A percentile compares a stretch with the other conserved stretches of the same genome.
Evolutionary conservation across 306 rosid species (phyloP).

Genomic region (Aeschynomene evenia): DNA sequence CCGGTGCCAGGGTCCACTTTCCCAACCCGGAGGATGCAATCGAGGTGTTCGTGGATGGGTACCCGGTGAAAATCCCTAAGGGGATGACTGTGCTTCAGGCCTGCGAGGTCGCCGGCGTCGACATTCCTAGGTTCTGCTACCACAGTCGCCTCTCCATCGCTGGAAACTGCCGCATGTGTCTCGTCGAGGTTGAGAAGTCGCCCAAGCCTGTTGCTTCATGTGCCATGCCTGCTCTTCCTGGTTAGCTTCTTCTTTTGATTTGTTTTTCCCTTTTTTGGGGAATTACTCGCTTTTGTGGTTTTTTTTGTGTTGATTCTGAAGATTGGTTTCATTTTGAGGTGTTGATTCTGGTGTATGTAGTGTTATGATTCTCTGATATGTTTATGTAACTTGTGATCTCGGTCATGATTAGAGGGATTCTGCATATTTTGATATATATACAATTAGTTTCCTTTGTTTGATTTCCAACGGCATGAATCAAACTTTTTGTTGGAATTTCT

Average conservation of each 20-base stretch:
- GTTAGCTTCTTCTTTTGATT: slow-evolving; percentile 28
- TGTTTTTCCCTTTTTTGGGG: background rate
- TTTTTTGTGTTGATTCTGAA: background rate
- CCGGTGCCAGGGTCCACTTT: slow-evolving; percentile 78
- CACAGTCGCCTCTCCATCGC: slow-evolving; percentile 92
- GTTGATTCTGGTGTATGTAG: background rate
- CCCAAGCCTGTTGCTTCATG: slow-evolving; percentile 99
- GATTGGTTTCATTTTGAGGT: background rate
- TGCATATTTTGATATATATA: background rate
- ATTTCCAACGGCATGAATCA: background rate
- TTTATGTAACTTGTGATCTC: background rate
- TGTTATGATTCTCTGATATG: background rate
- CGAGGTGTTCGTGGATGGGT: slow-evolving; percentile 92
- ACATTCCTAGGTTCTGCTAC: slow-evolving; percentile 90
- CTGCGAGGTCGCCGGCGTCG: slow-evolving; percentile 94
- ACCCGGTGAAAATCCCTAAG: slow-evolving; percentile 90
- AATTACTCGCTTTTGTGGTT: background rate
- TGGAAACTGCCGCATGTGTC: slow-evolving; percentile 98
- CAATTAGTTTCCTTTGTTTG: background rate
- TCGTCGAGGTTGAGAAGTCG: slow-evolving; percentile 98
- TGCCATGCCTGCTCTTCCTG: slow-evolving; percentile 99
- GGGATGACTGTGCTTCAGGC: slow-evolving; percentile 96
- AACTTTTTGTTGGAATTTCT: slow-evolving; percentile 13
- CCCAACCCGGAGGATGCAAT: slow-evolving; percentile 80
- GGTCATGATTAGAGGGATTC: background rate